Base-by-base conservation (phyloP, 148 eudicot species). In the Camellia granthamiana region DNA sequence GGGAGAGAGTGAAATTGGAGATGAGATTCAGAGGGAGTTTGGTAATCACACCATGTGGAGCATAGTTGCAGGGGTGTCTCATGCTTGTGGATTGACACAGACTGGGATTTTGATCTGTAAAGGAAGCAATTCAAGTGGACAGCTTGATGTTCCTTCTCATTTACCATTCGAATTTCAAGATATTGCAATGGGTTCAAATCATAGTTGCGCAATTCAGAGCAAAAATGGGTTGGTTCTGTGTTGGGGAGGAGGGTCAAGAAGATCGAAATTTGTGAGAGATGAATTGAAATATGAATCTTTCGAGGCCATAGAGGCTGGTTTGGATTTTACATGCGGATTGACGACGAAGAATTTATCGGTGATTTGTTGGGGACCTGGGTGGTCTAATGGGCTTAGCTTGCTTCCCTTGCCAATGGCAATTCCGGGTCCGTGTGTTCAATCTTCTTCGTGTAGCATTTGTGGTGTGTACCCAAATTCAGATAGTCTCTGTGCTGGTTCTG, bases 361-460 rank as follows among this genome's bases (percentile, higher is more conserved):
- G 6, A 30, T 79, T 58, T 91, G 92, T 13, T 91, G 94, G 92
- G 94, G 94, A 13, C 43, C 68, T 1, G 91, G 93, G n/a, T 87
- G 91, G 93, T 80, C 87, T 47, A 63, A 12, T 52, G 79, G 72
- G 56, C 7, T 49, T 15, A 79, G 52, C 41, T 80, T 52, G 9
- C 74, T 87, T 44, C 83, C 91, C 0, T 73, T 88, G 79, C 82
- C 83, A 30, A 72, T 8, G 80, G 78, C 89, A 66, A 81, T 89
- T 75, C 93, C 93, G 1, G 90, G 90, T 10, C 86, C 87, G 0
- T 90, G 91, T 83, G 86, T 90, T 14, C 47, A 69, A 76, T 80
- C 83, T 49, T 82, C 81, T 30, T 66, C 74, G 0, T 90, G 91
- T 65, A 73, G 56, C 73, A 68, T 56, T 65, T 90, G 93, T 78